Evolutionary conservation across 23 red algal species (phyloP), one percentile per base, ranked within the genome.

Genomic region (Agarophyton chilense): DNA sequence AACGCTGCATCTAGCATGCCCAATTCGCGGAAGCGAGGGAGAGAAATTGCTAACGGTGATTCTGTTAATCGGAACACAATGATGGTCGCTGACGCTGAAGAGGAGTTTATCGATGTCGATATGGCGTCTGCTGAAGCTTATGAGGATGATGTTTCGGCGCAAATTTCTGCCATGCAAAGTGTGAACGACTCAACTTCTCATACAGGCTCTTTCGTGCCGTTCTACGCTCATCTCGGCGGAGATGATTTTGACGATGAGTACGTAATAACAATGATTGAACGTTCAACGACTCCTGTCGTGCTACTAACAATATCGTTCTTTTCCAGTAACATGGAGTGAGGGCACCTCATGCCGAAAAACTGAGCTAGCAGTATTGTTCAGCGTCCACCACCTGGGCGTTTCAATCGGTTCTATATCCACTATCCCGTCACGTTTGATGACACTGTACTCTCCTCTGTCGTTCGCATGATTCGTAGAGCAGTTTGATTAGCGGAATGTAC

Each of bases 191-290:
- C 68, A 74, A 33, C 68, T 29, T 74, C 68, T 25, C 38, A 39
- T 21, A 47, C 68, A 10, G 64, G 60, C 41, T 41, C 73, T n/a
- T 86, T 86, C 49, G 64, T 86, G 4, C 82, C 82, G 63, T 86
- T 54, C 49, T 86, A 86, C 65, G 58, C 82, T 25, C 82, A 86
- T 63, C 43, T 86, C 13, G 61, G 60, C 21, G 64, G 64, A 49
- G 42, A 45, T 21, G 82, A 86, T 67, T 86, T 86, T 57, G 82
- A 86, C 51, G 82, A 86, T 54, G 45, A 66, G 82, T 86, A 71
- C 36, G 82, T 86, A 74, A 28, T 6, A 16, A 42, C 21, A 40
- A 26, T 9, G 2, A 16, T 70, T 2, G 22, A 28, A 9, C 22
- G 1, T 29, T 58, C 55, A n/a, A n/a, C n/a, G n/a, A n/a, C 2